Percentiles rank a stretch among this genome's conserved stretches.
phyloP scores from a whole-genome alignment of 805 yeast genomes.

The Monosporozyma unispora region DNA sequence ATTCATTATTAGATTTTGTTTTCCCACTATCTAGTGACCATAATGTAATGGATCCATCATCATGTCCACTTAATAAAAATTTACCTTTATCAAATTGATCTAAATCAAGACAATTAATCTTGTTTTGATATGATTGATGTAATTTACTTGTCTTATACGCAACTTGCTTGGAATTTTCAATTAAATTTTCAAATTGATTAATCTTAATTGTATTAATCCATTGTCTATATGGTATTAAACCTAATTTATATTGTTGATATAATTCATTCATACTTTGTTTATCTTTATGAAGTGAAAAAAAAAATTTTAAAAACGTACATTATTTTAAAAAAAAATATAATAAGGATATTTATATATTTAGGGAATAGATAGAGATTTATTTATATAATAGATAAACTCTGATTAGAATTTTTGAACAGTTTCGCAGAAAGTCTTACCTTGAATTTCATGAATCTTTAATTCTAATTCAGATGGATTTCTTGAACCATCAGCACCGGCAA shows the following conservation, averaged over 20 bases:
- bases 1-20: constrained; percentile 10
- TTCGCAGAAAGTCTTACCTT: constrained; percentile 58
- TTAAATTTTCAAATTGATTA: constrained; percentile 15
- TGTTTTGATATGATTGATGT: not conserved
- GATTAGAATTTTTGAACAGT: constrained; percentile 28
- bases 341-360: not conserved
- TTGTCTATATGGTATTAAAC: constrained; percentile 5
- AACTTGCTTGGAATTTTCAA: constrained; percentile 10
- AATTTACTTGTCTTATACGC: not conserved
- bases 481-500: constrained; percentile 71
- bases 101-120: constrained; percentile 5
- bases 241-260: not conserved
- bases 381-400: constrained; percentile 1
- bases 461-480: constrained; percentile 59
- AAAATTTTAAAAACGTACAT: not conserved
- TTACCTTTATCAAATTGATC: constrained; percentile 17
- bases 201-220: constrained; percentile 7
- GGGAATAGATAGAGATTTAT: not conserved
- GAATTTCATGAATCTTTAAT: constrained; percentile 50
- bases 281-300: not conserved
- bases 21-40: constrained; percentile 22
- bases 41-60: constrained; percentile 31
- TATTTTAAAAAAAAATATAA: not conserved
- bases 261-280: constrained; percentile 3
- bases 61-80: constrained; percentile 18